Evolutionary conservation across 805 yeast genomes (phyloP).

Genomic region (Naumovozyma dairenensis): DNA sequence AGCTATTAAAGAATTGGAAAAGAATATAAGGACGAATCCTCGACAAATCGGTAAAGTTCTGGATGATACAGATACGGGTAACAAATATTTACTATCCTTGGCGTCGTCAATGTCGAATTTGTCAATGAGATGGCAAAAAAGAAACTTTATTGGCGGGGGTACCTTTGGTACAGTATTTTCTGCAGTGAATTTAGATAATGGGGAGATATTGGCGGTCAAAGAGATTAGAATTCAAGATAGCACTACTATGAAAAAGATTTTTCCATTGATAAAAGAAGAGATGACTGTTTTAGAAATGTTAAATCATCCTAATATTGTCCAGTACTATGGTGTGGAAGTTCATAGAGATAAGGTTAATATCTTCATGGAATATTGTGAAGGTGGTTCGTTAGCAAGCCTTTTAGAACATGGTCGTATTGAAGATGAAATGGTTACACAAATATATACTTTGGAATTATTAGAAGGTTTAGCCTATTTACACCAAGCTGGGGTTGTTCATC

Average conservation of each 20-base stretch:
- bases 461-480: constrained; percentile 94
- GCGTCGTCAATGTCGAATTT: constrained; percentile 86
- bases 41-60: constrained; percentile 72
- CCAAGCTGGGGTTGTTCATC: constrained; percentile 86
- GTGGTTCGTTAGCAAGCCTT: constrained; percentile 81
- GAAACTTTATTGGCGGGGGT: constrained; percentile 88
- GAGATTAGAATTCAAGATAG: constrained; percentile 87
- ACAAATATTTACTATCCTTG: constrained; percentile 74
- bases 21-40: constrained; percentile 35
- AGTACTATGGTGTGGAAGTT: constrained; percentile 94
- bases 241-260: constrained; percentile 73
- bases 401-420: constrained; percentile 90
- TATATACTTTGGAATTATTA: constrained; percentile 82
- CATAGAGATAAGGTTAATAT: constrained; percentile 92
- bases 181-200: constrained; percentile 86
- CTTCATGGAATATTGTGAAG: constrained; percentile 96
- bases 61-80: constrained; percentile 78
- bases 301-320: constrained; percentile 93
- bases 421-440: constrained; percentile 86
- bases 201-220: constrained; percentile 94
- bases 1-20: constrained; percentile 57
- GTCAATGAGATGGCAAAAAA: constrained; percentile 96
- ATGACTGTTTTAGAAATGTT: constrained; percentile 94
- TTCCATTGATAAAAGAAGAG: constrained; percentile 86
- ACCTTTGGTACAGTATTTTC: constrained; percentile 91